These are phyloP conservation scores for Rhazya stricta DNA, from an alignment of 257 asterid genomes.

Conservation along the genomic window DNA sequence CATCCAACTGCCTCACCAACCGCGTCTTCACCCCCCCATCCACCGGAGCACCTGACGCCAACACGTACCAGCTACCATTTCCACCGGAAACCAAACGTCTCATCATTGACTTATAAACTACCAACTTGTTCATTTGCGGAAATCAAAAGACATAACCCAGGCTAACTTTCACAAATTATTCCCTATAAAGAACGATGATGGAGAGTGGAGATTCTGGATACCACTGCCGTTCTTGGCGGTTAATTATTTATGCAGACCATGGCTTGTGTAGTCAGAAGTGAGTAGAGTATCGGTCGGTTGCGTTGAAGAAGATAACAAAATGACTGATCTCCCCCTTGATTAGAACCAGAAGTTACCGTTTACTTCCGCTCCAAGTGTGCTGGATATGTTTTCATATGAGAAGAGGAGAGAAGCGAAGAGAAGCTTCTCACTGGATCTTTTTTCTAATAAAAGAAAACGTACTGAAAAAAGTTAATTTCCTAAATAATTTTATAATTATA, in stretches of 20 bases:
- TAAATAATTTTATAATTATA: no score
- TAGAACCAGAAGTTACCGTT: background rate
- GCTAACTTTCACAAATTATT: background rate
- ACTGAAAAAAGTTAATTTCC: no score
- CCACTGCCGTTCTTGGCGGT: background rate
- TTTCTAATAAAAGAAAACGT: no score
- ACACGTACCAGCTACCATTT: conserved; percentile 21
- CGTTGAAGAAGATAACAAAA: background rate
- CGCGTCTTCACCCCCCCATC: conserved; percentile 18
- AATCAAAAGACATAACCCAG: background rate
- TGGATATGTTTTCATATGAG: background rate
- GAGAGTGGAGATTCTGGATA: background rate
- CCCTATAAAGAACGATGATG: background rate
- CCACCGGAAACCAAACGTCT: conserved; percentile 47
- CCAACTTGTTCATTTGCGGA: conserved; percentile 45
- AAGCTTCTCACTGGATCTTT: no score
- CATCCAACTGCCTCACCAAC: conserved; percentile 24
- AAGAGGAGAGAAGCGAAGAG: no score
- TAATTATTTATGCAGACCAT: background rate
- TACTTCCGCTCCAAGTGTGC: conserved; percentile 17
- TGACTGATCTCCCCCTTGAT: background rate
- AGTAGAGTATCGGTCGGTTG: background rate
- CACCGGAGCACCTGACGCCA: conserved; percentile 20
- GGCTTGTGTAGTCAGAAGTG: no score
- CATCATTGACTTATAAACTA: conserved; percentile 35